Base-by-base conservation (phyloP, 2,329 filamentous ascomycete species). In the Aspergillus vadensis region DNA sequence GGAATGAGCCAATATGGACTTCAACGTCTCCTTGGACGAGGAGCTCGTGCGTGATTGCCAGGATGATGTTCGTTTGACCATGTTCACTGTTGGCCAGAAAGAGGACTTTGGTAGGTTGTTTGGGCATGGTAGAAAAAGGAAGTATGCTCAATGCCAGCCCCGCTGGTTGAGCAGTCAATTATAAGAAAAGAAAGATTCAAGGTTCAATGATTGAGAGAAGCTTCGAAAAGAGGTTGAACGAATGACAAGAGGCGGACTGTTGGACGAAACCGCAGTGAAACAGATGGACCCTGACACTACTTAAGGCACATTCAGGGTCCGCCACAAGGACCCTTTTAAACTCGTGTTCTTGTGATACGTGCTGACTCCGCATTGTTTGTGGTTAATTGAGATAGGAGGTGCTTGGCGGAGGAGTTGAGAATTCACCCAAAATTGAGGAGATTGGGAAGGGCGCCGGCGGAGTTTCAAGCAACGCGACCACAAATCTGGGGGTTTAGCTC, bases 51-150 rank as follows among this genome's bases (percentile, higher is more conserved):
- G 72, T 72, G 0, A 78, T 74, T 6, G 81, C 81, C 6, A 83
- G 62, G 38, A 80, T 73, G 23, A 82, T 76, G 64, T 81, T 83
- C 17, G 78, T 76, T 58, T 82, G 78, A 4, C 81, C 81, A 60
- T 76, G 74, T 58, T 83, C 81, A 54, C 74, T 72, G 64, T 79
- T 81, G 3, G 80, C 79, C 43, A 83, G 64, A 44, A 83, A 76
- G 1, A 83, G 68, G 8, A 81, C 70, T 4, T 56, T 64, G 36
- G 58, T 66, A 23, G 41, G 58, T 25, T 58, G 50, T 36, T 58
- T 36, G 32, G 62, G 19, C 66, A 72, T 70, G 6, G 8, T 63
- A 19, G 8, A 2, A 17, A 14, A 47, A 21, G 12, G 19, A 51
- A 8, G 47, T 36, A 48, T 25, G 49, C 41, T 55, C 32, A 15